Evolutionary conservation across 2,329 filamentous ascomycete species (phyloP), one percentile per base, ranked within the genome.

Genomic region (Fusarium nanum): DNA sequence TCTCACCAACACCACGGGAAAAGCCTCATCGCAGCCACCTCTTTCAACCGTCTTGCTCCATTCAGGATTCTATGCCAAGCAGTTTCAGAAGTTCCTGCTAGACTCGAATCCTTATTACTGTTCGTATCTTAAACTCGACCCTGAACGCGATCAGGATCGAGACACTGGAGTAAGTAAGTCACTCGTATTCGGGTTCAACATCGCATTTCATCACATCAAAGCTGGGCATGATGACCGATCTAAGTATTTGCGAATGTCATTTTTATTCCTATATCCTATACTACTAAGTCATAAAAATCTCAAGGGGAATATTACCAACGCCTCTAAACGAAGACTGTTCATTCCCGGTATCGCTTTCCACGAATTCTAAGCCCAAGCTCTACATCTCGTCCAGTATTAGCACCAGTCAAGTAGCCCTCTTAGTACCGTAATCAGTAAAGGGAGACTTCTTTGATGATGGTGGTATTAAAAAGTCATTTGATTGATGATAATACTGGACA

Each of bases 241-340:
- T 25, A 27, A 34, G 30, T 5, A 42, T 32, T 18, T 47, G 20
- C 11, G 30, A 46, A 22, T 23, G 10, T 28, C 42, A n/a, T 54
- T 67, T 57, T 57, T 50, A 60, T 64, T 64, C 58, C 45, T 41
- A 16, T 65, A 25, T 40, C 55, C 44, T 60, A 53, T 46, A 61
- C 53, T 63, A 48, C 28, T 25, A 30, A 42, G 54, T 42, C 54
- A 58, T 61, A 47, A 50, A 45, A 45, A 53, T 42, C 67, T 70
- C 55, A 55, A 57, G 58, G 67, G 68, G 64, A 68, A 71, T 58
- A 65, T 57, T 52, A 47, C 63, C 32, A 47, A 52, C 58, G 50
- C 63, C 63, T 56, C 25, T 61, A 40, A 64, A 55, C 56, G 48
- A 44, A 71, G 54, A 60, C 50, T 40, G 45, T 37, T 37, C 34